phyloP scores from a whole-genome alignment of 2,329 filamentous ascomycete genomes.

The Aspergillus fumigatiaffinis region DNA sequence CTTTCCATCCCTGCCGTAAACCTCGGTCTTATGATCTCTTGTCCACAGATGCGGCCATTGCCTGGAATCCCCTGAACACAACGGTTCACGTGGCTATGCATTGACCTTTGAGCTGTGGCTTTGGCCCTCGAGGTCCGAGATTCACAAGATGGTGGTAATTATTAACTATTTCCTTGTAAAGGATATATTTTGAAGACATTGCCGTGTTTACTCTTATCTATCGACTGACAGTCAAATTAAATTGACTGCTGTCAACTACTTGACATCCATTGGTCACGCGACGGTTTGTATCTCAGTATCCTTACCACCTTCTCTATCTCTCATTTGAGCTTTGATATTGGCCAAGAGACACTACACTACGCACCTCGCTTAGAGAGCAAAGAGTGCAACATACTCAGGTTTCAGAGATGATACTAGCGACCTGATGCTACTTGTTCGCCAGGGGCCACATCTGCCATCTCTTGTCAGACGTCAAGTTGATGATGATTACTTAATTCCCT shows the following conservation, averaged over 20 bases:
- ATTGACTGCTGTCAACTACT: not conserved
- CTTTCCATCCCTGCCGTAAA: slow-evolving; percentile 1
- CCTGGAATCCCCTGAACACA: slow-evolving; percentile 2
- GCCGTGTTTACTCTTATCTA: not conserved
- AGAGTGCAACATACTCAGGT: not conserved
- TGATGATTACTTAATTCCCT: not conserved
- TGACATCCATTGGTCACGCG: not conserved
- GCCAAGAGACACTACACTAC: not conserved
- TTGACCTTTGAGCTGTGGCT: slow-evolving; percentile 5
- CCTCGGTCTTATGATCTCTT: not conserved
- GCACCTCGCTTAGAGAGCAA: not conserved
- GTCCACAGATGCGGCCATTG: not conserved
- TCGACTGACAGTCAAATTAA: not conserved
- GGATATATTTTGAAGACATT: not conserved
- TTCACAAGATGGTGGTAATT: not conserved
- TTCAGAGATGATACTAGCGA: not conserved
- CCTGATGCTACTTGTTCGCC: not conserved
- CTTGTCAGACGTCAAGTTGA: not conserved
- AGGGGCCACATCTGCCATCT: not conserved
- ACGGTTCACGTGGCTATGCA: slow-evolving; percentile 16
- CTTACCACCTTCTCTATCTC: not conserved
- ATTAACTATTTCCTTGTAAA: not conserved
- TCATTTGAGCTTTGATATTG: not conserved
- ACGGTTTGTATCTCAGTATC: not conserved
- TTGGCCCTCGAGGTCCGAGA: not conserved